A percentile compares a stretch with the other conserved stretches of the same genome.
Conservation (phyloP, 208 protist species). For the Leptomonas seymouri region DNA sequence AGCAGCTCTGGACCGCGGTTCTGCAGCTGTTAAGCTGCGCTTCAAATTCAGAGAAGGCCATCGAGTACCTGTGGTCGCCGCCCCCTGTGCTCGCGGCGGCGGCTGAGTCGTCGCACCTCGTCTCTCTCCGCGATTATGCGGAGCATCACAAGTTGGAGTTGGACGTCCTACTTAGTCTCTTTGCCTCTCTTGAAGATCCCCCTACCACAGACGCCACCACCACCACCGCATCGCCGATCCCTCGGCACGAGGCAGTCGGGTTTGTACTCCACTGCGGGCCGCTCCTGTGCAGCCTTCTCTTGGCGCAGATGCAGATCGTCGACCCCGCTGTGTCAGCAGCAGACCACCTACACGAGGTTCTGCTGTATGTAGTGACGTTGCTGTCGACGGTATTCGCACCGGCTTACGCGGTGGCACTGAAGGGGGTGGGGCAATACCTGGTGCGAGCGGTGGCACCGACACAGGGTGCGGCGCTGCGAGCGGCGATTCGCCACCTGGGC, state of each 20-base stretch:
- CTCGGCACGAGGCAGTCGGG: not conserved
- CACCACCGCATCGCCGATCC: not conserved
- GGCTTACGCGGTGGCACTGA: constrained; percentile 28
- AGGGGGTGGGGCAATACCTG: constrained; percentile 39
- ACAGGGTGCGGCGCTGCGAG: constrained; percentile 39
- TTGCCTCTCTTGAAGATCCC: constrained; percentile 13
- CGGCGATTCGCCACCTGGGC: constrained; percentile 54
- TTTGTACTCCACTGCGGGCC: constrained; percentile 21
- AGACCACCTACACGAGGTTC: constrained; percentile 15
- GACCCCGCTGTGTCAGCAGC: constrained; percentile 6
- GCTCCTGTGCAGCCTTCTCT: constrained; percentile 23
- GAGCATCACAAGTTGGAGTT: constrained; percentile 2
- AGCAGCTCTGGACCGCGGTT: constrained; percentile 5
- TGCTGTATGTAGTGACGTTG: constrained; percentile 41
- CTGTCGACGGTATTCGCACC: constrained; percentile 19
- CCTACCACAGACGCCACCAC: not conserved
- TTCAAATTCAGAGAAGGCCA: not conserved
- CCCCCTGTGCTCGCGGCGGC: not conserved
- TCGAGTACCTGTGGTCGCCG: constrained; percentile 14
- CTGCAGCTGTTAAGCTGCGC: constrained; percentile 15
- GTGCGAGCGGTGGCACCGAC: constrained; percentile 38
- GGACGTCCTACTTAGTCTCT: constrained; percentile 11
- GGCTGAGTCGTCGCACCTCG: not conserved
- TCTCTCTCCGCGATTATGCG: constrained; percentile 4
- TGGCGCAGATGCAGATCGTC: constrained; percentile 6